Base-by-base conservation (phyloP, 495 filamentous ascomycete genomes). In the Margaritispora aquatica region DNA sequence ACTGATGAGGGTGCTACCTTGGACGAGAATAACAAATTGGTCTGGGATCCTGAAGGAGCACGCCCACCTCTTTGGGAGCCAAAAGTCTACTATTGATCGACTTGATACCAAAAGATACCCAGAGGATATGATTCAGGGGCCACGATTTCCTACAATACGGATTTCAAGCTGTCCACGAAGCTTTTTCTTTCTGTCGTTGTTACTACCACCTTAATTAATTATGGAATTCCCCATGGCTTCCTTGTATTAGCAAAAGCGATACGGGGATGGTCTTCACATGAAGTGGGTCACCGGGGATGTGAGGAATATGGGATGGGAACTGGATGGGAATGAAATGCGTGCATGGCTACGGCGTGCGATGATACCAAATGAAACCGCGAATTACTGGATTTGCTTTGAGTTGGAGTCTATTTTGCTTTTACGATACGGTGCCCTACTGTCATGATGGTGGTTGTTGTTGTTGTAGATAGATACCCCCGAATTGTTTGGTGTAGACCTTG, bases 1-100 rank as follows among this genome's bases (percentile, higher is more conserved):
- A 91, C 88, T 0, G 90, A 97, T 71, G 87, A 95, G 67, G 89
- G 87, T 22, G 88, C 90, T 34, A 83, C 77, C 61, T 73, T 97
- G 50, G 85, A 90, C 67, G 89, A 89, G 69, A 88, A 95, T 70
- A 86, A 87, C 56, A 86, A 84, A 62, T 71, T 96, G 61, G 71
- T 80, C 34, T 95, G 92, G 91, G 84, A 90, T 63, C 71, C 77
- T 36, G 84, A 90, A 66, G 78, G 80, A 55, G 84, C 82, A 58
- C 72, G 84, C 62, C 88, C 92, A 51, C 92, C 92, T 9, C 83
- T 94, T 55, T 96, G 83, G 77, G 75, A 88, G 70, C 84, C 88
- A 73, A 89, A 89, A 77, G 65, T 80, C 57, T 68, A 74, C 62
- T 83, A 79, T 57, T 83, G 70, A 70, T 54, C 52, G 3, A 9